Conservation (phyloP, 1,284 basidiomycete genomes). For the Puccinia coronata region DNA sequence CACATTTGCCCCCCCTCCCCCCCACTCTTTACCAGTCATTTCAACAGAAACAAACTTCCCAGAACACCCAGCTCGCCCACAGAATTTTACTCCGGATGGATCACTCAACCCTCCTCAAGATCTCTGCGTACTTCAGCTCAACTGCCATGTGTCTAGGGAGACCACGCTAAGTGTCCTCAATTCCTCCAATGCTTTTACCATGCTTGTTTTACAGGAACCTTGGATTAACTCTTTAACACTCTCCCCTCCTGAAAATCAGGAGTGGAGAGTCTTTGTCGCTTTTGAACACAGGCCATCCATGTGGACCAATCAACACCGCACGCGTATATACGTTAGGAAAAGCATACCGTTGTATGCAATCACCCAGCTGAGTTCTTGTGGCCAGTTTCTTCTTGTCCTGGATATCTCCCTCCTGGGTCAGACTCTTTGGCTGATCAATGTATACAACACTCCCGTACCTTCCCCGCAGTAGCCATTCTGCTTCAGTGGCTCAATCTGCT, state of each 20-base stretch:
- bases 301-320: neutral
- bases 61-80: too few relatives aligned
- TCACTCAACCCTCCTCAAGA: too few relatives aligned
- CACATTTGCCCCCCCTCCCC: too few relatives aligned
- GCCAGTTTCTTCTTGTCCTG: neutral
- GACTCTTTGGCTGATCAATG: neutral
- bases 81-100: too few relatives aligned
- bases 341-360: neutral
- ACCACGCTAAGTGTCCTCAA: neutral
- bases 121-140: too few relatives aligned
- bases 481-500: neutral
- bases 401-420: too few relatives aligned
- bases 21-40: too few relatives aligned
- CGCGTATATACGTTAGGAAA: neutral
- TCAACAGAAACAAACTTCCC: too few relatives aligned
- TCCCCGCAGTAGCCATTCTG: neutral
- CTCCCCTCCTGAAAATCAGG: neutral
- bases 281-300: neutral
- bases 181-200: too few relatives aligned
- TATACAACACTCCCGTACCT: conserved; percentile 2
- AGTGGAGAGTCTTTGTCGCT: neutral
- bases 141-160: neutral
- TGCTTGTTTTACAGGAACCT: neutral
- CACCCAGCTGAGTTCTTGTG: neutral
- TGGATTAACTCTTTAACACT: neutral